Evolutionary conservation across 2,329 filamentous ascomycete genomes (phyloP), one percentile per base, ranked within the genome.

Genomic region (Tolypocladium inflatum): DNA sequence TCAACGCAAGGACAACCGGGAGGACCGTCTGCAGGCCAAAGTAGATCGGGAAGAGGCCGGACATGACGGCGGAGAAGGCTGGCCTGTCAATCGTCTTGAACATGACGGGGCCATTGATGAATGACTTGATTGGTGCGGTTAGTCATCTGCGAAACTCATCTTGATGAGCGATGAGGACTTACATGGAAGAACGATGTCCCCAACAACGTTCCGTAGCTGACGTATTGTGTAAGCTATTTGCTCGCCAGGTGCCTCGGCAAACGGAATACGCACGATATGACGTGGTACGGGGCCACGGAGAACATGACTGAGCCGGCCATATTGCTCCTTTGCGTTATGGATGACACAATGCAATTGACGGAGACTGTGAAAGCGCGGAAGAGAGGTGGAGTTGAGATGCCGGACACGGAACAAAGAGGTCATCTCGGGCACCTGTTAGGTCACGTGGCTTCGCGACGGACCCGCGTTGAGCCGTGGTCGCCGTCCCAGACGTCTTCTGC

Each of bases 181-280:
- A 88, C 87, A 71, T 97, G 91, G 74, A 91, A 97, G 71, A 96
- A 81, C 43, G 91, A 89, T 35, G 88, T 87, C 63, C 94, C 94
- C 17, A 97, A 79, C 55, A 97, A 82, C 23, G 90, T 91, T 63
- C 91, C 91, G 75, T 95, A 96, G 70, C 90, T 94, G 64, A 53
- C 19, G 55, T 53, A n/a, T 41, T 56, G 60, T 56, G 60, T 70
- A 61, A 69, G 66, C 60, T 56, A 51, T 52, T n/a, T 42, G 55
- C 55, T 37, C 11, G 19, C 30, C 1, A 15, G 30, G 13, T 35
- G 33, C 9, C 17, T 55, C 7, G 45, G 19, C 7, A 21, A 13
- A 13, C 17, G 15, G 19, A 37, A n/a, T 13, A 70, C 75, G 63
- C 79, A 90, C 86, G 85, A 84, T 61, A 92, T 76, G 60, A 93